Base-by-base conservation (phyloP, 805 yeast genomes). In the Alloascoidea hylecoeti region DNA sequence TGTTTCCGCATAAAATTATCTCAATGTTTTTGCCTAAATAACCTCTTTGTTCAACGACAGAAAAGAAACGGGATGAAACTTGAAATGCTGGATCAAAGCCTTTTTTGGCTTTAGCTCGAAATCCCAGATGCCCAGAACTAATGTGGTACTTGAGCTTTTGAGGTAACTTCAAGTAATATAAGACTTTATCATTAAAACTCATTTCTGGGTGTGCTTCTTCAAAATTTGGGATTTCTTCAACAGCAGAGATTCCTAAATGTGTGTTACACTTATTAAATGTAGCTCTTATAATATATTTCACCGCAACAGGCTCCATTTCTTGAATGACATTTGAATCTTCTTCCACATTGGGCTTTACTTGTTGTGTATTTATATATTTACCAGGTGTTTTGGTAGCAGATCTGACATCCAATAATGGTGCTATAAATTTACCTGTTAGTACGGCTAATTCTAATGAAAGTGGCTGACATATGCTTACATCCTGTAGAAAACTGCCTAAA, bases 71-170 rank as follows among this genome's bases (percentile, higher is more conserved):
- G 3, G 86, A 64, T 13, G 86, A 64, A 5, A 89, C 78, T 56
- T 86, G 96, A 64, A 79, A 88, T 12, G 80, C 80, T 1, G 95
- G 96, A 59, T 89, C 98, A 51, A 83, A 84, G 56, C 85, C 95
- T 36, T 94, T 84, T 58, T 96, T 75, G 40, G 85, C 85, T 14
- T 92, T 73, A 51, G 86, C 85, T 51, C 85, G 72, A 65, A 86
- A 89, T 2, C 97, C 98, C 38, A 85, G 64, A 52, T 72, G 74
- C 38, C 98, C 98, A 0, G 95, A 79, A 4, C 84, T 71, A 37
- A 83, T 61, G 16, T 78, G 72, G 35, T 78, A 53, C 45, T 72
- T 68, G 18, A 79, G 76, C 44, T 74, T 78, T 57, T 88, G 89
- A 17, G 86, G 92, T 36, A 88, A 70, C 44, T 79, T 75, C 47